Evolutionary conservation across 2,329 filamentous ascomycete species (phyloP).

Genomic region (Fusarium napiforme): DNA sequence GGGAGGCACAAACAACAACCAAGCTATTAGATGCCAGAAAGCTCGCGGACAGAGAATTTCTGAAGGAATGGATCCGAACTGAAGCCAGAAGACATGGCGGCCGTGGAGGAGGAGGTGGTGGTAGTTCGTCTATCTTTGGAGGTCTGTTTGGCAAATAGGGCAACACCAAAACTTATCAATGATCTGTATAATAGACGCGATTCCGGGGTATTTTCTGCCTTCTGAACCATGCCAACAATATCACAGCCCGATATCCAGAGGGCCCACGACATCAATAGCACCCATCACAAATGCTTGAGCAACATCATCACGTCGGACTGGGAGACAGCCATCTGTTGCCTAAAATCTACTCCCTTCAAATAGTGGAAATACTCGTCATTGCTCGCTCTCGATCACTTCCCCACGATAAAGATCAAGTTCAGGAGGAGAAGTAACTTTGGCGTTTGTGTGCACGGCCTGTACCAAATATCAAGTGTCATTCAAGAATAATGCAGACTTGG

Average conservation of each 20-base stretch:
- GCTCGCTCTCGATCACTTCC: not conserved
- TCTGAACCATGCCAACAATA: not conserved
- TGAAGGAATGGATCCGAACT: constrained; percentile 64
- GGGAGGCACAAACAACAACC: constrained; percentile 61
- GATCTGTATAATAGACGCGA: not conserved
- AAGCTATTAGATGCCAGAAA: constrained; percentile 61
- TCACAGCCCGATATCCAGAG: not conserved
- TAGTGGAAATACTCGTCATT: not conserved
- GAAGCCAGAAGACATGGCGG: constrained; percentile 61
- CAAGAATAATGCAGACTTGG: not conserved
- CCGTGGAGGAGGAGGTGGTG: constrained; percentile 55
- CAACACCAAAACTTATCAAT: constrained; percentile 11
- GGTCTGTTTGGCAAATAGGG: constrained; percentile 56
- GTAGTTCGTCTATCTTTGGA: constrained; percentile 49
- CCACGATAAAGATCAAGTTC: too few species aligned
- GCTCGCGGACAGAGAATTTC: constrained; percentile 60
- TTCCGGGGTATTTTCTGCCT: not conserved
- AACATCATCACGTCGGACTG: not conserved
- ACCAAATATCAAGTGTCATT: not conserved
- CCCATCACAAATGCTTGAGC: not conserved
- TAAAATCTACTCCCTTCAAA: not conserved
- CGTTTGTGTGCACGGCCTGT: not conserved
- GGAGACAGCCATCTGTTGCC: not conserved
- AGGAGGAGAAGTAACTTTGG: not conserved
- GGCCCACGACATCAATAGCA: not conserved